Percentiles rank a stretch among this genome's conserved stretches.
Evolutionary conservation across 176 grass and related monocot species (phyloP).

Genomic region (Raddia guianensis): DNA sequence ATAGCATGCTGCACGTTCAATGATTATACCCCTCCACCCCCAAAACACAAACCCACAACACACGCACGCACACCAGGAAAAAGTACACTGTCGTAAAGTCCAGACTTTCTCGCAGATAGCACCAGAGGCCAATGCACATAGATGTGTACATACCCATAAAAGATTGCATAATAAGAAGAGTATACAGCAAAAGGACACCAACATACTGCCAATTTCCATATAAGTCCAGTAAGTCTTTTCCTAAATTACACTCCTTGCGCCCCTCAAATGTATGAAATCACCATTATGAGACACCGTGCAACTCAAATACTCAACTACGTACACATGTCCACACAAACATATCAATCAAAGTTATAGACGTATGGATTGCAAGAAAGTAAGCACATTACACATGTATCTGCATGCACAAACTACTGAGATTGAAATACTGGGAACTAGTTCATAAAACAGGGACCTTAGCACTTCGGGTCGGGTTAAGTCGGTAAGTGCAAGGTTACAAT

Average conservation of each 20-base stretch:
- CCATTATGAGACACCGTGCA: conserved; percentile 5
- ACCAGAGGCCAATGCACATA: background rate
- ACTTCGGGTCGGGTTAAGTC: background rate
- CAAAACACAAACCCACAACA: too few species aligned
- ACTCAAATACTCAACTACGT: background rate
- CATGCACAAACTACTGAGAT: background rate
- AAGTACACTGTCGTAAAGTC: background rate
- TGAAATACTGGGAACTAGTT: conserved; percentile 5
- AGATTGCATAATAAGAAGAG: background rate
- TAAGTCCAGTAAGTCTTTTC: background rate
- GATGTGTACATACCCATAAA: background rate
- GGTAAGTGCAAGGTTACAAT: conserved; percentile 7
- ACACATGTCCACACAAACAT: background rate
- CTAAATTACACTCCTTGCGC: background rate
- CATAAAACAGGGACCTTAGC: background rate
- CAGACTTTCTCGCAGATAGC: background rate
- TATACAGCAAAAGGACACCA: background rate
- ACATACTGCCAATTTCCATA: background rate
- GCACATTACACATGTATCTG: background rate
- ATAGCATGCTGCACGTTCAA: background rate
- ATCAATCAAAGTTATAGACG: conserved; percentile 5
- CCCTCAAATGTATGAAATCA: background rate
- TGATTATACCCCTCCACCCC: background rate
- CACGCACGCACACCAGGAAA: background rate
- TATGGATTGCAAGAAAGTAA: background rate